Percentiles rank a stretch among this genome's conserved stretches.
Evolutionary conservation across 371 early-diverging fungal species (phyloP).

Genomic region (Gilbertella persicaria): DNA sequence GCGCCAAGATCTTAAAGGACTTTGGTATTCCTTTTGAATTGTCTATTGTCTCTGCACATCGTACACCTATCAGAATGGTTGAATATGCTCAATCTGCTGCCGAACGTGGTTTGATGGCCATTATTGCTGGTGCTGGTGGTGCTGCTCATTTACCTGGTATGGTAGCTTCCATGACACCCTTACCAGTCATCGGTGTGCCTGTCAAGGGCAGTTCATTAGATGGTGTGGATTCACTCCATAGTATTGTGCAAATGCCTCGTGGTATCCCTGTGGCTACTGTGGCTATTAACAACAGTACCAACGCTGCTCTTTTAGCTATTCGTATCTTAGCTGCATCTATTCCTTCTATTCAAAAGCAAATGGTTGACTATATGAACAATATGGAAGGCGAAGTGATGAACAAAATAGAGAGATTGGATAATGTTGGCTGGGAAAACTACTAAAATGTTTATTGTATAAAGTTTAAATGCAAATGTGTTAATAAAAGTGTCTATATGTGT

Average conservation of each 20-base stretch:
- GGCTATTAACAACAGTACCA: conserved; percentile 95
- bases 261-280: conserved; percentile 98
- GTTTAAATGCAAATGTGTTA: neutral
- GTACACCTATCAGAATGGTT: conserved; percentile 92
- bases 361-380: conserved; percentile 73
- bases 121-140: conserved; percentile 97
- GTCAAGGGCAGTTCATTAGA: conserved; percentile 90
- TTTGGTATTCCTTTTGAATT: conserved; percentile 94
- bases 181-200: conserved; percentile 97
- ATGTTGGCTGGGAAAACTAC: conserved; percentile 48
- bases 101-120: conserved; percentile 87
- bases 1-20: conserved; percentile 81
- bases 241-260: conserved; percentile 98
- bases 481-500: neutral
- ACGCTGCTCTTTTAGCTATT: conserved; percentile 94
- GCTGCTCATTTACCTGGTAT: conserved; percentile 98
- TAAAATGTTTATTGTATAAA: conserved; percentile 1
- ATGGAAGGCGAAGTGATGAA: conserved; percentile 84
- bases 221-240: conserved; percentile 94
- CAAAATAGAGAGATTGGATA: conserved; percentile 80
- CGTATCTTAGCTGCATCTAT: conserved; percentile 85
- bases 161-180: conserved; percentile 95
- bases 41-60: conserved; percentile 94
- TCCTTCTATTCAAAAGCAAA: conserved; percentile 72
- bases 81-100: conserved; percentile 89